A percentile compares a stretch with the other conserved stretches of the same genome.
Evolutionary conservation across 2,329 filamentous ascomycete species (phyloP).

Genomic region (Aaosphaeria pasadenensis): DNA sequence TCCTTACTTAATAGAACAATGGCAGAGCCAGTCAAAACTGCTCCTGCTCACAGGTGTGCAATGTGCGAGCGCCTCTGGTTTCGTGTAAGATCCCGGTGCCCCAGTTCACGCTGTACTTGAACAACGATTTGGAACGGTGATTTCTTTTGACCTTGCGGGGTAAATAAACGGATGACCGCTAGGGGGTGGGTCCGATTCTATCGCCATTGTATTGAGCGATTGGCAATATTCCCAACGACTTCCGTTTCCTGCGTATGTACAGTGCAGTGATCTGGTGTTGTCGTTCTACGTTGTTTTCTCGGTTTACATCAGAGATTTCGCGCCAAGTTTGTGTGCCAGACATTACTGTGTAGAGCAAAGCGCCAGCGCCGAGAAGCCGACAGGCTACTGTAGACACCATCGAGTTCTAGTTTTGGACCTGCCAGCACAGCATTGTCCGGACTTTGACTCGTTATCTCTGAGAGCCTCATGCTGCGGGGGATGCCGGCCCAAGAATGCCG

Average conservation of each 20-base stretch:
- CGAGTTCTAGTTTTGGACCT: background rate
- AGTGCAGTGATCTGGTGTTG: no score
- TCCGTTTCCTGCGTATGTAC: no score
- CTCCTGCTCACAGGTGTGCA: background rate
- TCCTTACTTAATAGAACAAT: conserved; percentile 6
- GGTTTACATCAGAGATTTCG: no score
- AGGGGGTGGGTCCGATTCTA: no score
- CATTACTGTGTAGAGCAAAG: no score
- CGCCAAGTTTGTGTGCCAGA: no score
- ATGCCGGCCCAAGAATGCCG: background rate
- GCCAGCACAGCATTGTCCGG: background rate
- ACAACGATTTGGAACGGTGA: background rate
- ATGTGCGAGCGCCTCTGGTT: background rate
- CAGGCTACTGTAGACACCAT: background rate
- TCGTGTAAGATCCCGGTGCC: background rate
- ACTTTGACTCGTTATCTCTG: background rate
- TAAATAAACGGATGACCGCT: background rate
- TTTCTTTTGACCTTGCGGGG: background rate
- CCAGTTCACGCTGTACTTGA: background rate
- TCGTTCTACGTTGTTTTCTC: no score
- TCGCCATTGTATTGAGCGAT: no score
- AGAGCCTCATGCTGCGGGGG: background rate
- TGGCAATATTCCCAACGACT: no score
- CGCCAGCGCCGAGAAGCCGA: no score
- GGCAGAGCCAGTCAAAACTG: conserved; percentile 18